Evolutionary conservation across 495 filamentous ascomycete species (phyloP).

Genomic region (Cercophora sp.): DNA sequence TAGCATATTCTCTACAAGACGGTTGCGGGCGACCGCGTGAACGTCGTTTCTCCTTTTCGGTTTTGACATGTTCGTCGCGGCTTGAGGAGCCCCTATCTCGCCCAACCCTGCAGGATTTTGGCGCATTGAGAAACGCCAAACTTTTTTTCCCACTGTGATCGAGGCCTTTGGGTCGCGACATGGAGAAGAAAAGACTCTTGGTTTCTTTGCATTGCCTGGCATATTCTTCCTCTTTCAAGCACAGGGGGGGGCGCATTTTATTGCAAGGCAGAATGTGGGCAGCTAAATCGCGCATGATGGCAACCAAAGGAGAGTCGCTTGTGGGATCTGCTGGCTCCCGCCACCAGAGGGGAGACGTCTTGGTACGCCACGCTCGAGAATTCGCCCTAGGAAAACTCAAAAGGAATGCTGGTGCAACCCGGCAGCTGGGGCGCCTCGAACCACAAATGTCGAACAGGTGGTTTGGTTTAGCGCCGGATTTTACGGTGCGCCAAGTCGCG

Average conservation of each 20-base stretch:
- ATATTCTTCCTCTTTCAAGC: background rate
- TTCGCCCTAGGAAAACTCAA: too few relatives aligned
- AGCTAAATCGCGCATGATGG: background rate
- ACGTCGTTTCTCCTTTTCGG: background rate
- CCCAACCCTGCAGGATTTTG: too few relatives aligned
- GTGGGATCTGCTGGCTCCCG: background rate
- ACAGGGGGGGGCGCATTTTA: background rate
- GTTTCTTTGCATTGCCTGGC: background rate
- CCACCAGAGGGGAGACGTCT: too few relatives aligned
- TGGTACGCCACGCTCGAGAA: too few relatives aligned
- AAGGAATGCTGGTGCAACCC: too few relatives aligned
- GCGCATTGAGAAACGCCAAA: too few relatives aligned
- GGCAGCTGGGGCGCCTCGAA: too few relatives aligned
- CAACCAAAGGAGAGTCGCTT: background rate
- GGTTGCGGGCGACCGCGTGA: conserved; percentile 7
- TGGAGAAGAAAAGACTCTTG: conserved; percentile 11
- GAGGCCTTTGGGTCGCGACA: conserved; percentile 10
- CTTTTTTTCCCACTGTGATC: conserved; percentile 18
- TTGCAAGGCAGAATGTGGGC: background rate
- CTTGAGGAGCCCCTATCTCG: too few relatives aligned
- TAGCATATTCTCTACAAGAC: background rate
- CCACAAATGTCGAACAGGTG: too few relatives aligned
- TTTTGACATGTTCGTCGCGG: too few relatives aligned
- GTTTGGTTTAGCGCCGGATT: too few relatives aligned
- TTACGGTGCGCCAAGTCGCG: too few relatives aligned